These are phyloP conservation scores for Schwanniomyces etchellsii DNA, from an alignment of 1,139 yeast species.

Conservation along the genomic window DNA sequence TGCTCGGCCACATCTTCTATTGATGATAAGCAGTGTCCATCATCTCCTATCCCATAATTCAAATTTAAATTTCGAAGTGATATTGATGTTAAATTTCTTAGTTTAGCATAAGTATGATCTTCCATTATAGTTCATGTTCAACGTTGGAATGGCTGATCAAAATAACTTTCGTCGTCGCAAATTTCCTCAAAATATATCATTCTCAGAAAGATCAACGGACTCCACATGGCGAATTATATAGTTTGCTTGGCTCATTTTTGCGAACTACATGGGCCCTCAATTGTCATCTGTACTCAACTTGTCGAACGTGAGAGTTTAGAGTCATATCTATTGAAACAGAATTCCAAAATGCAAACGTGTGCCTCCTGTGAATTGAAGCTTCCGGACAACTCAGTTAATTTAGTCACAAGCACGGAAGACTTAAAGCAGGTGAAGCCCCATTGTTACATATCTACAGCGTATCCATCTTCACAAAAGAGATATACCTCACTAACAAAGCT, in stretches of 20 bases:
- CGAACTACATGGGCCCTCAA: conserved; percentile 80
- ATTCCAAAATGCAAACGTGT: conserved; percentile 45
- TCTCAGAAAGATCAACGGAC: background rate
- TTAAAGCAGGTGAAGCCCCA: conserved; percentile 8
- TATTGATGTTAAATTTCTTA: conserved; percentile 10
- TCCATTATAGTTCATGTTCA: conserved; percentile 5
- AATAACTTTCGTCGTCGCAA: no score
- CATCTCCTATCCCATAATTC: no score
- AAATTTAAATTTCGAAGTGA: conserved; percentile 14
- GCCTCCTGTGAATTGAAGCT: conserved; percentile 50
- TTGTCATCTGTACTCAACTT: conserved; percentile 66
- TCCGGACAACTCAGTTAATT: conserved; percentile 33
- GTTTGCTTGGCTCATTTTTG: conserved; percentile 76
- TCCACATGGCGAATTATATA: conserved; percentile 23
- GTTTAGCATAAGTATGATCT: conserved; percentile 5
- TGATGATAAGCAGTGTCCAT: no score
- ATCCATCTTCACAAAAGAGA: conserved; percentile 51
- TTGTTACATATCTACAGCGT: conserved; percentile 49
- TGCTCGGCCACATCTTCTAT: no score
- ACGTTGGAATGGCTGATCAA: background rate
- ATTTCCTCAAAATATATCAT: no score
- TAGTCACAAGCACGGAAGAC: conserved; percentile 17
- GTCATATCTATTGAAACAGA: conserved; percentile 15
- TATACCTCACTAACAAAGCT: conserved; percentile 54
- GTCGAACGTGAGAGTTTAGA: conserved; percentile 8